Evolutionary conservation across 768 basidiomycete genomes (phyloP).

Genomic region (Leccinellum rugosiceps): DNA sequence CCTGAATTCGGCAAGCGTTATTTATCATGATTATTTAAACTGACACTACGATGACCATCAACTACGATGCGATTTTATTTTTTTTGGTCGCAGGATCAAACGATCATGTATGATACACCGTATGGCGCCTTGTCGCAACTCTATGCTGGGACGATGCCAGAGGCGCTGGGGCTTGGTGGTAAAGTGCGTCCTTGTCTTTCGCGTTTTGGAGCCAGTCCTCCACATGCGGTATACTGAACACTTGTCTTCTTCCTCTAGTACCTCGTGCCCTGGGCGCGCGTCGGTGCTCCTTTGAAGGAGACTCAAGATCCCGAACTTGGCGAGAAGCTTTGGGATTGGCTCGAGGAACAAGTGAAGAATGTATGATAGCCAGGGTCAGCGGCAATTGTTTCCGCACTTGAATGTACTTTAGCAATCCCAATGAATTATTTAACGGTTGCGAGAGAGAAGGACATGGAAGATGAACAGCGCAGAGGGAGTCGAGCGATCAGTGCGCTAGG

Average conservation of each 20-base stretch:
- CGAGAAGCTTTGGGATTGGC: slow-evolving; percentile 42
- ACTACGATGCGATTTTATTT: neutral
- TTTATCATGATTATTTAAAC: too few relatives aligned
- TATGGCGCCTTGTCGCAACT: slow-evolving; percentile 43
- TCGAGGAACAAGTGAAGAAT: slow-evolving; percentile 42
- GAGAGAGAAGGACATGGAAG: too few relatives aligned
- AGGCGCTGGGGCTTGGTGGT: slow-evolving; percentile 38
- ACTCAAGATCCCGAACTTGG: slow-evolving; percentile 32
- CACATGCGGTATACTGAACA: neutral
- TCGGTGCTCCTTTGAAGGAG: slow-evolving; percentile 15
- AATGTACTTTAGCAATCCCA: too few relatives aligned
- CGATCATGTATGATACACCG: slow-evolving; percentile 29
- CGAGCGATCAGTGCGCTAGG: too few relatives aligned
- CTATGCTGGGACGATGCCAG: slow-evolving; percentile 41
- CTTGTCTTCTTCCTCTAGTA: slow-evolving; percentile 28
- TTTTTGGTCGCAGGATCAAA: slow-evolving; percentile 10
- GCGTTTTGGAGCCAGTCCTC: neutral
- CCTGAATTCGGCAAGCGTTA: too few relatives aligned
- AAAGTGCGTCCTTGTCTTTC: slow-evolving; percentile 30
- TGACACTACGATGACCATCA: too few relatives aligned
- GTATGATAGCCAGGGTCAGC: slow-evolving; percentile 2
- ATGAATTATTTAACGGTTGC: too few relatives aligned
- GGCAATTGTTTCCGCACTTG: too few relatives aligned
- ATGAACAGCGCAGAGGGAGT: too few relatives aligned
- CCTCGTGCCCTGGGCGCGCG: slow-evolving; percentile 45